Base-by-base conservation (phyloP, 805 yeast species). In the Kuraishia floccosa region DNA sequence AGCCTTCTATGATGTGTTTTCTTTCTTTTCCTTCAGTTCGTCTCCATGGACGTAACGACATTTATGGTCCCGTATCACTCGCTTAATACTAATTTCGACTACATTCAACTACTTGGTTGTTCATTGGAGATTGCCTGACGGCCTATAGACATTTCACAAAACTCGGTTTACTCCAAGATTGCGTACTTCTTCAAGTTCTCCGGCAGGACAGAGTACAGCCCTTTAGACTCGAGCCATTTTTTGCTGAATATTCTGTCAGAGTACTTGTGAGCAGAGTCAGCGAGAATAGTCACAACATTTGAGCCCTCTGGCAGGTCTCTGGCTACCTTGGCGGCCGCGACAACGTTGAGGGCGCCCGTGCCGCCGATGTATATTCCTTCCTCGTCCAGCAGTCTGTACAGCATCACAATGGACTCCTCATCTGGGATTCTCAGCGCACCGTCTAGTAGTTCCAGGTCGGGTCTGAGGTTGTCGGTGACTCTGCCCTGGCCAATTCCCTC, bases 401-500 rank as follows among this genome's bases (percentile, higher is more conserved):
- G 59, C 96, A 87, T 87, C 26, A 63, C 74, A 42, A 87, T 85
- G 10, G 91, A 68, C 39, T 77, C 80, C 35, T 68, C 79, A 56
- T 87, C 96, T 2, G 86, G 72, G 31, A 87, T 72, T 40, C 70
- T 67, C 30, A 82, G 54, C 1, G 96, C 93, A 42, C 78, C 94
- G 49, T 87, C 96, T 23, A 84, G 64, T 20, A 76, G 52, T 6
- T 65, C 77, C 18, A 85, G 58, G 39, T 84, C 95, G 27, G 73
- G 80, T 12, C 63, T 63, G 53, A 87, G 65, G 53, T 87, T 87
- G 39, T 71, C 79, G 5, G 96, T 87, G 44, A 87, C 79, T 44
- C 96, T 69, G 28, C 95, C 95, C 57, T 87, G 96, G 18, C 96
- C 96, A 57, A 87, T 85, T 20, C 96, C 96, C 58, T 87, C 96